Evolutionary conservation across 352 stramenopile species (phyloP), one percentile per base, ranked within the genome.

Genomic region (Phytophthora pseudosyringae): DNA sequence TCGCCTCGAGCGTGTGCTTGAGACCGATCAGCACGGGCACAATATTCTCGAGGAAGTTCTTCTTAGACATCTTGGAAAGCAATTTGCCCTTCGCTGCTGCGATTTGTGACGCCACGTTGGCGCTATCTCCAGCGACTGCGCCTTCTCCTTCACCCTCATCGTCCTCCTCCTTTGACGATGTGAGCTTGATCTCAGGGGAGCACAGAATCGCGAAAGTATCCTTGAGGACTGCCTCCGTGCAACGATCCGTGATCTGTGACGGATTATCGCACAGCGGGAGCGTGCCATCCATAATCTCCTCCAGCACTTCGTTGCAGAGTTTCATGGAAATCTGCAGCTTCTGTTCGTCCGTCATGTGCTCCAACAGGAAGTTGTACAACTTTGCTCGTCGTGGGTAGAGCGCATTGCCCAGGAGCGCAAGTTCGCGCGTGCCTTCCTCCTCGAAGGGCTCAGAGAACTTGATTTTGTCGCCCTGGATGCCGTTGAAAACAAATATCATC

Each of bases 1-100:
- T 97, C 16, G 79, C 82, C 61, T 99, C 94, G 25, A 99, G 81
- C 29, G 95, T 91, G 54, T 94, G 88, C 72, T 99, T 99, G 31
- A 99, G 81, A 15, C 92, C 96, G 53, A 98, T 97, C 16, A 99
- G 73, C 36, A 99, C 95, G 0, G 97, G 97, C 9, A 99, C 87
- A 3, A 99, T 81, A 47, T 98, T 98, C 73, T 99, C 97, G 32
- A 99, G 78, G 41, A 99, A 91, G 68, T 99, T 98, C 74, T 99
- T 99, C 65, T 96, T 91, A 35, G 93, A 98, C 74, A 99, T 95
- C 55, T 98, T 98, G 0, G 89, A 96, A 2, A 99, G 76, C 25
- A 99, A 67, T 51, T 93, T 95, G 10, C 89, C 86, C 75, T 98
- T 99, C 25, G 95, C 94, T 10, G 86, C 88, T 33, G 89, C 89